These are phyloP conservation scores for Gnaphalium uliginosum DNA, from an alignment of 129 eudicot genomes.

Conservation along the genomic window DNA sequence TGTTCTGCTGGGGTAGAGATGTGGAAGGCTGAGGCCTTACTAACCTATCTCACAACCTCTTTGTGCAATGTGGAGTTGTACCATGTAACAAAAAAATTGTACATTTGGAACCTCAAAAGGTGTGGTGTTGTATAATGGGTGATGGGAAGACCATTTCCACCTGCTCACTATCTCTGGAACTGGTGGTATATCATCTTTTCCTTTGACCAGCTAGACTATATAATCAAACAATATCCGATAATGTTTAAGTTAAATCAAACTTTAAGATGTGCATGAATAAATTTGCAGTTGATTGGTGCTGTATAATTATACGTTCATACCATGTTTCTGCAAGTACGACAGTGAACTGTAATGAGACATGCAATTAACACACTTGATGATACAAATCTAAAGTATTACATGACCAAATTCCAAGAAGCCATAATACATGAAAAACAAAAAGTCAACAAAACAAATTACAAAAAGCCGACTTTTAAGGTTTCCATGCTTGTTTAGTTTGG, in stretches of 20 bases:
- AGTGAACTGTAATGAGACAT: too few relatives aligned
- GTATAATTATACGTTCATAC: too few relatives aligned
- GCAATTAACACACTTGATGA: too few relatives aligned
- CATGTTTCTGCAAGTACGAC: too few relatives aligned
- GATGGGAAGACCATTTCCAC: conserved; percentile 17
- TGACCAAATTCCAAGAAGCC: neutral
- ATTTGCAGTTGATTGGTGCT: neutral
- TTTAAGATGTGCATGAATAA: too few relatives aligned
- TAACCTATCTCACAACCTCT: conserved; percentile 9
- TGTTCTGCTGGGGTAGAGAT: conserved; percentile 27
- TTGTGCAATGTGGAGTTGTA: conserved; percentile 20
- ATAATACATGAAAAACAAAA: too few relatives aligned
- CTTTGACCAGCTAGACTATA: neutral
- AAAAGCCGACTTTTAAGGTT: neutral
- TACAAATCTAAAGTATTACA: neutral
- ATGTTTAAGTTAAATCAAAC: neutral
- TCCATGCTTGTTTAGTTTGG: neutral
- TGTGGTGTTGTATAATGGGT: neutral
- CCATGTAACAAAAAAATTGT: conserved; percentile 19
- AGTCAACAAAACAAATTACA: neutral
- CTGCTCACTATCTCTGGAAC: conserved; percentile 15
- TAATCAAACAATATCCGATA: neutral
- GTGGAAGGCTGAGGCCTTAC: conserved; percentile 10
- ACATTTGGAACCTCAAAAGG: conserved; percentile 14
- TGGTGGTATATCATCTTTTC: neutral